Evolutionary conservation across 78 protist species (phyloP).

Genomic region (Dictyostelium discoideum): DNA sequence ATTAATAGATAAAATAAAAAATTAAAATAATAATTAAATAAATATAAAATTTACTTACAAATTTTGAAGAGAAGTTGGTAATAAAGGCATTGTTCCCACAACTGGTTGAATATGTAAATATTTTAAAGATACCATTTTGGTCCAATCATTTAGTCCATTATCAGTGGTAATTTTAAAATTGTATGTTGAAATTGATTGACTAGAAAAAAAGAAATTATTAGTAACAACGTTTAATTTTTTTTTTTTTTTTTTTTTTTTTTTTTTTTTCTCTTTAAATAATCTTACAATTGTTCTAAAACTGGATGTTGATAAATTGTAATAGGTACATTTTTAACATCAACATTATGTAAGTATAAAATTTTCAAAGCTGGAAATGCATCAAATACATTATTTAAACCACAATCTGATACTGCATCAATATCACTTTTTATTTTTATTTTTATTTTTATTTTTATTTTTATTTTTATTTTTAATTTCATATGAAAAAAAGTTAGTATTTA

Average conservation of each 20-base stretch:
- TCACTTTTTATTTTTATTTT: neutral
- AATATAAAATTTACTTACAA: neutral
- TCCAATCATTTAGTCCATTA: neutral
- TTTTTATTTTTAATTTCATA: too few relatives aligned
- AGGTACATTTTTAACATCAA: neutral
- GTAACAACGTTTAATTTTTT: neutral
- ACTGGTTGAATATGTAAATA: neutral
- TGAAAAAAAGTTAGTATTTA: too few relatives aligned
- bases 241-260: neutral
- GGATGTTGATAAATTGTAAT: constrained; percentile 16
- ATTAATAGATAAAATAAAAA: neutral
- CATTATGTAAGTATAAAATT: neutral
- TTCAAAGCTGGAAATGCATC: neutral
- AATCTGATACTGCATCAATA: neutral
- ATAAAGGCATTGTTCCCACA: neutral
- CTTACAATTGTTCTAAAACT: neutral
- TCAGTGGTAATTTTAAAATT: neutral
- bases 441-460: too few relatives aligned
- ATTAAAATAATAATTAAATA: neutral
- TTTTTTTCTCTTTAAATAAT: neutral
- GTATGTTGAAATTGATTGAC: neutral
- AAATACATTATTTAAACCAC: neutral
- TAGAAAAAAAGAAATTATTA: neutral
- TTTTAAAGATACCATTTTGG: constrained; percentile 1
- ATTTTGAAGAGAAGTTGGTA: neutral